Evolutionary conservation across 2,329 filamentous ascomycete genomes (phyloP).

Genomic region (Cytospora leucostoma): DNA sequence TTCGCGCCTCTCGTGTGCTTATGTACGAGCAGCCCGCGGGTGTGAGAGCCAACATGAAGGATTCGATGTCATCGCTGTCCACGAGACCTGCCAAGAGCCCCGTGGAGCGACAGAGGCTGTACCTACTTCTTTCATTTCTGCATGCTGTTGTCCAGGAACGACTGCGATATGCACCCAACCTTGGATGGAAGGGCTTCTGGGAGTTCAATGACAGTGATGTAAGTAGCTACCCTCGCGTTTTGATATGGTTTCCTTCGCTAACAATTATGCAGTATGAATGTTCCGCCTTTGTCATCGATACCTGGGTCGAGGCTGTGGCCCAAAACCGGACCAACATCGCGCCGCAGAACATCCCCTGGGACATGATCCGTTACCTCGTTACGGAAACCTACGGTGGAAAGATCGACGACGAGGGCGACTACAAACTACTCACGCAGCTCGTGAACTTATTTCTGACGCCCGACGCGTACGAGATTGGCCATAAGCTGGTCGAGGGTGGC

Average conservation of each 20-base stretch:
- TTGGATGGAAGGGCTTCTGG: slow-evolving; percentile 99
- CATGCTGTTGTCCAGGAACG: slow-evolving; percentile 96
- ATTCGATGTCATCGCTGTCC: slow-evolving; percentile 83
- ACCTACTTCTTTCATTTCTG: slow-evolving; percentile 88
- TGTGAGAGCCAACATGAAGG: slow-evolving; percentile 97
- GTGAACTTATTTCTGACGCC: slow-evolving; percentile 81
- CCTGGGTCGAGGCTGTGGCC: slow-evolving; percentile 83
- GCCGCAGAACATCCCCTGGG: slow-evolving; percentile 92
- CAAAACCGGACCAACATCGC: slow-evolving; percentile 89
- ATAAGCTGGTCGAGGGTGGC: slow-evolving; percentile 76
- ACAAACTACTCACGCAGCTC: slow-evolving; percentile 69
- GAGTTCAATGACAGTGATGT: slow-evolving; percentile 99
- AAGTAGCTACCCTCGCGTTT: slow-evolving; percentile 49
- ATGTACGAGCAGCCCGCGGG: slow-evolving; percentile 99
- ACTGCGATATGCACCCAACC: slow-evolving; percentile 85
- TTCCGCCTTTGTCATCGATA: slow-evolving; percentile 92
- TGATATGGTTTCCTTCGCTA: slow-evolving; percentile 22
- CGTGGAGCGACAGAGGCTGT: slow-evolving; percentile 86
- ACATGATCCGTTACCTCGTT: slow-evolving; percentile 87
- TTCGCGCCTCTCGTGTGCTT: slow-evolving; percentile 88
- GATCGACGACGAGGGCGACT: slow-evolving; percentile 89
- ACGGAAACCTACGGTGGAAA: slow-evolving; percentile 97
- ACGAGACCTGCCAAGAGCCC: slow-evolving; percentile 76
- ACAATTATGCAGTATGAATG: slow-evolving; percentile 77
- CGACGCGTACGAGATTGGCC: slow-evolving; percentile 86